Conservation (phyloP, 139 green algal species). For the Monoraphidium neglectum region DNA sequence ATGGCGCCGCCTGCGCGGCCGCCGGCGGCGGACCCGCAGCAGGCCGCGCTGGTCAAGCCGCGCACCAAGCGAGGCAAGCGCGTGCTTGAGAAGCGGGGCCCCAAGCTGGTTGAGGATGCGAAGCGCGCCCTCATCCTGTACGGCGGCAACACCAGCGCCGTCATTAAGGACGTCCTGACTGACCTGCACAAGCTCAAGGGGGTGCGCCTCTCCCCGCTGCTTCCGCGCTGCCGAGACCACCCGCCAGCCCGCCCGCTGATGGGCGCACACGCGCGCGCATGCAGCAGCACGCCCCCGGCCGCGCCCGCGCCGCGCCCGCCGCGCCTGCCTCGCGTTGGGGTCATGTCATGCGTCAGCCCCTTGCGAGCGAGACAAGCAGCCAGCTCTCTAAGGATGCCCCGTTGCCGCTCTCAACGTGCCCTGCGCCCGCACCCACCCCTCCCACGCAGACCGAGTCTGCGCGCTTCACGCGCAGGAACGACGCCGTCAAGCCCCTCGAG, state of each 20-base stretch:
- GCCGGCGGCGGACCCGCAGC: background rate
- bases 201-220: constrained; percentile 51
- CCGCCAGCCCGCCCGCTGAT: no score
- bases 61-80: constrained; percentile 72
- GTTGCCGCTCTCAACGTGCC: background rate
- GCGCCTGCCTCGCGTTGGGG: no score
- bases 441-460: constrained; percentile 60
- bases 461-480: constrained; percentile 82
- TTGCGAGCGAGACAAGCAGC: background rate
- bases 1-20: no score
- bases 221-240: background rate
- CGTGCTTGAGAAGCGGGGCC: constrained; percentile 66
- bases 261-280: no score
- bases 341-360: no score
- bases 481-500: constrained; percentile 88
- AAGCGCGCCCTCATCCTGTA: constrained; percentile 73
- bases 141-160: constrained; percentile 72
- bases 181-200: constrained; percentile 84
- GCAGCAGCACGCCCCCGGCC: no score
- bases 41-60: constrained; percentile 57
- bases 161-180: constrained; percentile 69
- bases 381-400: background rate
- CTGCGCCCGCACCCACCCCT: background rate
- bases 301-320: no score
- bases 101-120: constrained; percentile 84